Percentiles rank a stretch among this genome's conserved stretches.
phyloP scores from a whole-genome alignment of 75 land plant species.

The Selaginella moellendorffii region DNA sequence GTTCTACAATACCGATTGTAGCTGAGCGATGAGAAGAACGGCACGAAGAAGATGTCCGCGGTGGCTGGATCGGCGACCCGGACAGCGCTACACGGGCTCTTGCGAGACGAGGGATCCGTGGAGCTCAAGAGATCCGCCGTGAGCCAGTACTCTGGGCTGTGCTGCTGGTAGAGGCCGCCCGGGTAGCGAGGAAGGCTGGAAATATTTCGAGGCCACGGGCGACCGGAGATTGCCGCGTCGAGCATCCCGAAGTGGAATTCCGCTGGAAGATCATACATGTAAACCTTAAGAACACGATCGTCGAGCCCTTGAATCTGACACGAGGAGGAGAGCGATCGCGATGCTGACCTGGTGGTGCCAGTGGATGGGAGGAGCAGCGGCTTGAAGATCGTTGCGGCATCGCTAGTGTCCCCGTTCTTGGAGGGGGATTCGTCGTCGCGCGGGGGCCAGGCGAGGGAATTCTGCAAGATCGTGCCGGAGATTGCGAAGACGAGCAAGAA shows the following conservation, averaged over 20 bases:
- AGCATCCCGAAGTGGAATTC: conserved; percentile 78
- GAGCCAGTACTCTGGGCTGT: conserved; percentile 89
- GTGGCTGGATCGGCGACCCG: conserved; percentile 42
- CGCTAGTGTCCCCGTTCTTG: too few relatives aligned
- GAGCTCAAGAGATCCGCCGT: conserved; percentile 75
- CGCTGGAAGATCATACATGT: conserved; percentile 79
- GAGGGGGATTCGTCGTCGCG: too few relatives aligned
- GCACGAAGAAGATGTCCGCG: conserved; percentile 79
- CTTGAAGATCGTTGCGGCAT: too few relatives aligned
- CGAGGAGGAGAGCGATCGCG: too few relatives aligned
- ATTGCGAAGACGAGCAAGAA: too few relatives aligned
- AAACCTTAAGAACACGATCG: conserved; percentile 38
- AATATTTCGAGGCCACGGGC: conserved; percentile 43
- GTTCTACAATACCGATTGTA: conserved; percentile 57
- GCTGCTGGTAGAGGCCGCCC: conserved; percentile 78
- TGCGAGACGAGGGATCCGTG: neutral
- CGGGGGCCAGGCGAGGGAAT: too few relatives aligned
- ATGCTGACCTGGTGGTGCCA: too few relatives aligned
- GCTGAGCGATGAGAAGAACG: conserved; percentile 77
- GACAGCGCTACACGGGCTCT: conserved; percentile 44
- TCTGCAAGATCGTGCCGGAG: too few relatives aligned
- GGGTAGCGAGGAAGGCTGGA: conserved; percentile 47
- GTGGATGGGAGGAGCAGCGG: too few relatives aligned
- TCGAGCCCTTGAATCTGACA: too few relatives aligned
- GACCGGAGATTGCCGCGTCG: conserved; percentile 24